A percentile compares a stretch with the other conserved stretches of the same genome.
Conservation (phyloP, 2,329 filamentous ascomycete species). For the Beauveria sp. region DNA sequence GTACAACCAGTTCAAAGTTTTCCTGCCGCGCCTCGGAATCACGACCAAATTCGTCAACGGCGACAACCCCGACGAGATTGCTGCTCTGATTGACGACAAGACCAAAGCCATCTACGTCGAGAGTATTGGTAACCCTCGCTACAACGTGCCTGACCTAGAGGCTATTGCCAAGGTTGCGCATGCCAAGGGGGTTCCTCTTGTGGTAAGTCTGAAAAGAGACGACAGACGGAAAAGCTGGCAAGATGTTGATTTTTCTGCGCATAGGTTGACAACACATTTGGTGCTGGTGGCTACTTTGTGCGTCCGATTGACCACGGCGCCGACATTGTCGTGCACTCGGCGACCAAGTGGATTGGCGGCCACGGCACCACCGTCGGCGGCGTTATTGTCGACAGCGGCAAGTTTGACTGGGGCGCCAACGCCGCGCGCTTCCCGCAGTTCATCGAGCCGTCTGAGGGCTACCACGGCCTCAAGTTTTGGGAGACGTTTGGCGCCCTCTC, state of each 20-base stretch:
- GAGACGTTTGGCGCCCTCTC: conserved; percentile 79
- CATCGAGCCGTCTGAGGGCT: conserved; percentile 78
- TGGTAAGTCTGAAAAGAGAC: conserved; percentile 35
- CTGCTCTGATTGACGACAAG: conserved; percentile 77
- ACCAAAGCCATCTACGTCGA: conserved; percentile 91
- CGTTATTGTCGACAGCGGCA: conserved; percentile 78
- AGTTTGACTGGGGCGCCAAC: conserved; percentile 88
- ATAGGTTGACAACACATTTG: conserved; percentile 89
- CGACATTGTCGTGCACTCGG: conserved; percentile 89
- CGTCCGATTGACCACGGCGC: conserved; percentile 84
- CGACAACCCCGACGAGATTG: conserved; percentile 72
- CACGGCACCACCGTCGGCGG: conserved; percentile 90
- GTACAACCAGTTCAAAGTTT: conserved; percentile 95
- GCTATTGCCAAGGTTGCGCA: conserved; percentile 75
- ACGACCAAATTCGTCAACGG: conserved; percentile 79
- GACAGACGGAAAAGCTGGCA: neutral
- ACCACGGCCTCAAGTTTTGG: conserved; percentile 91
- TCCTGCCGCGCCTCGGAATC: conserved; percentile 80
- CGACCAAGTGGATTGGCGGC: conserved; percentile 95
- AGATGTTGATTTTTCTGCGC: neutral
- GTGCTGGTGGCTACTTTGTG: conserved; percentile 81
- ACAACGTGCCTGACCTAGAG: conserved; percentile 88
- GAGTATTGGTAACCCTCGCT: conserved; percentile 87
- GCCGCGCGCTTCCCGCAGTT: conserved; percentile 85
- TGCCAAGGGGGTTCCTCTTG: conserved; percentile 56